phyloP scores from a whole-genome alignment of 73 alveolate species.

The Paramecium primaurelia region DNA sequence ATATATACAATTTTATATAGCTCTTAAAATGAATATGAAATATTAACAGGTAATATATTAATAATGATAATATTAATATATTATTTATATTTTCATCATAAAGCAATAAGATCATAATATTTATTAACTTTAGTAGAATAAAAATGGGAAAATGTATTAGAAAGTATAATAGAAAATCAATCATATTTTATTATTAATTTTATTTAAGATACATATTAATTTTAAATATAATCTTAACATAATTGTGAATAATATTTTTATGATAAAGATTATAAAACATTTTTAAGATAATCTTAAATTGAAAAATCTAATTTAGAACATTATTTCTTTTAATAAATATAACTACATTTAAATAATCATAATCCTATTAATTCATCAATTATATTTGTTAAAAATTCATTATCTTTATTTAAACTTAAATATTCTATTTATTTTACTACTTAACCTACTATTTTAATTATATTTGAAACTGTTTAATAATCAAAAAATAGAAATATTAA shows the following conservation, averaged over 20 bases:
- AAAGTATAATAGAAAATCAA: neutral
- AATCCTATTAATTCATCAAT: neutral
- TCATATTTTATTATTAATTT: neutral
- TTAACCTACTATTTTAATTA: neutral
- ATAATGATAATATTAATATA: neutral
- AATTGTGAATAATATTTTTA: neutral
- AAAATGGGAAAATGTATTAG: neutral
- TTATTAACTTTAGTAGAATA: neutral
- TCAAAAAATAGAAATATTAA: neutral
- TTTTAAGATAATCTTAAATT: neutral
- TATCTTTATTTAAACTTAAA: neutral
- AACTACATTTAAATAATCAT: neutral
- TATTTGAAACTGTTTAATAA: neutral
- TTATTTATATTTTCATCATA: neutral
- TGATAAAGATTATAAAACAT: neutral
- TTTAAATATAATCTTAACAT: neutral
- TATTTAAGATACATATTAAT: neutral
- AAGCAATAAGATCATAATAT: neutral
- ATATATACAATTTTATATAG: neutral
- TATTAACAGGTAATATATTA: neutral
- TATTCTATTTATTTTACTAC: neutral
- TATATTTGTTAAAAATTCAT: neutral
- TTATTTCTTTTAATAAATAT: neutral
- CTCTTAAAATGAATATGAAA: neutral
- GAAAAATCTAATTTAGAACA: neutral